These are phyloP conservation scores for Globisporangium yorkense DNA, from an alignment of 352 stramenopile species.

Conservation along the genomic window DNA sequence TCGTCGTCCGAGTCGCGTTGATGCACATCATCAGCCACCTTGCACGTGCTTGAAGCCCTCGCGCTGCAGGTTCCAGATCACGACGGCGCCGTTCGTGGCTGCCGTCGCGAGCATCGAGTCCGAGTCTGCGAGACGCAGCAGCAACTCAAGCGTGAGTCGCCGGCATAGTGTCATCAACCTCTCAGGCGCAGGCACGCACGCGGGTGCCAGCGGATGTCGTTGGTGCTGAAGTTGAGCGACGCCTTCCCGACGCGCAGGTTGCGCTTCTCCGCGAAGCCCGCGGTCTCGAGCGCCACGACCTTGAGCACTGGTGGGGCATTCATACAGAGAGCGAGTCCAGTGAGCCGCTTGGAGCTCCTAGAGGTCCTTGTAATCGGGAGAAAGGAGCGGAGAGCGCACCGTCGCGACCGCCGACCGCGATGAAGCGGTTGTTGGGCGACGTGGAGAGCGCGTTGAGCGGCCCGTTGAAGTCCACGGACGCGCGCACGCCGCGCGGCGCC, in stretches of 20 bases:
- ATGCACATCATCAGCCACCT: slow-evolving; percentile 21
- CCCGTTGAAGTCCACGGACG: slow-evolving; percentile 84
- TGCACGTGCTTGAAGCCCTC: slow-evolving; percentile 87
- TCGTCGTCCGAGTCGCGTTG: no score
- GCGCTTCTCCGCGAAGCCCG: slow-evolving; percentile 76
- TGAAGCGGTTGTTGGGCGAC: slow-evolving; percentile 75
- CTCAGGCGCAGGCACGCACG: slow-evolving; percentile 27
- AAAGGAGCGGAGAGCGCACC: slow-evolving; percentile 22
- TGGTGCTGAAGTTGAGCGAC: slow-evolving; percentile 85
- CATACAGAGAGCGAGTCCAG: not conserved
- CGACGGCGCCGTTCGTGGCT: slow-evolving; percentile 76
- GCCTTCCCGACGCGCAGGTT: slow-evolving; percentile 82
- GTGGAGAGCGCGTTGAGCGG: slow-evolving; percentile 80
- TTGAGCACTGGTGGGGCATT: slow-evolving; percentile 52
- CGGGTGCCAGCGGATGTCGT: slow-evolving; percentile 87
- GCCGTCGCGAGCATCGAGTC: slow-evolving; percentile 82
- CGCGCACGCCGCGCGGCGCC: slow-evolving; percentile 57
- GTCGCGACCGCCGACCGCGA: slow-evolving; percentile 81
- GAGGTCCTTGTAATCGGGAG: no score
- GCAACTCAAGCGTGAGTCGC: not conserved
- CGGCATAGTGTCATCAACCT: not conserved
- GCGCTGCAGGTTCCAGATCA: slow-evolving; percentile 85
- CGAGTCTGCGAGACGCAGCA: slow-evolving; percentile 35
- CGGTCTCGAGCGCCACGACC: slow-evolving; percentile 70
- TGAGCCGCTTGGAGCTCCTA: no score